Conservation (phyloP, 805 yeast genomes). For the Isabelozyma heimii region DNA sequence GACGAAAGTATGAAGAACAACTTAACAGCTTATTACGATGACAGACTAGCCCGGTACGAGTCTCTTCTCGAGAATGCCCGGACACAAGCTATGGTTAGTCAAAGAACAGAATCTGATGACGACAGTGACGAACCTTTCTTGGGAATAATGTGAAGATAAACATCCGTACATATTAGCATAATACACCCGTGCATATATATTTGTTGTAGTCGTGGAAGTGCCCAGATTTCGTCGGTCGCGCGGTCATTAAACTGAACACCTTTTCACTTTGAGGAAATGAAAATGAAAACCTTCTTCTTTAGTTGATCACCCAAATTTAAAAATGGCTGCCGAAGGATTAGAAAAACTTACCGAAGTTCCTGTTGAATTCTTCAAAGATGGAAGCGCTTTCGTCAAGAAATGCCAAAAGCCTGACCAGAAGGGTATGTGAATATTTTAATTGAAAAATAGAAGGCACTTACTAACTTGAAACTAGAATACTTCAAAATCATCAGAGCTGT, state of each 20-base stretch:
- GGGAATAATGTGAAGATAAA: conserved; percentile 18
- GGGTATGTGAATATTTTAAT: conserved; percentile 42
- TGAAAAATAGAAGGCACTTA: not conserved
- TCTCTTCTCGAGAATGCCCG: conserved; percentile 20
- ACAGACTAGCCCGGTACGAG: conserved; percentile 16
- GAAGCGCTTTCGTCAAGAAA: conserved; percentile 80
- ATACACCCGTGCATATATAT: not conserved
- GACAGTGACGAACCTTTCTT: conserved; percentile 28
- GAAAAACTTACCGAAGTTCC: conserved; percentile 85
- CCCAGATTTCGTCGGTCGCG: not conserved
- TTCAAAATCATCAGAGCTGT: conserved; percentile 88
- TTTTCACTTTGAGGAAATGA: not conserved
- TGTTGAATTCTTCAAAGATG: conserved; percentile 87
- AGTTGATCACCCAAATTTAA: not conserved
- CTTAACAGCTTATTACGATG: conserved; percentile 18
- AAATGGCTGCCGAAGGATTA: conserved; percentile 55
- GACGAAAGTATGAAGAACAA: conserved; percentile 23
- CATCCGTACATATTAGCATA: not conserved
- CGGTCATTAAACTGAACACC: not conserved
- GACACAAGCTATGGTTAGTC: conserved; percentile 19
- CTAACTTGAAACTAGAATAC: conserved; percentile 56
- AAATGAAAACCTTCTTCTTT: not conserved
- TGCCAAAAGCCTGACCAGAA: conserved; percentile 91
- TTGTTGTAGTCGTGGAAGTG: not conserved
- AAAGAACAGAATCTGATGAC: conserved; percentile 20